phyloP scores from a whole-genome alignment of 139 green algal genomes.

The Limnomonas spitsbergensis region DNA sequence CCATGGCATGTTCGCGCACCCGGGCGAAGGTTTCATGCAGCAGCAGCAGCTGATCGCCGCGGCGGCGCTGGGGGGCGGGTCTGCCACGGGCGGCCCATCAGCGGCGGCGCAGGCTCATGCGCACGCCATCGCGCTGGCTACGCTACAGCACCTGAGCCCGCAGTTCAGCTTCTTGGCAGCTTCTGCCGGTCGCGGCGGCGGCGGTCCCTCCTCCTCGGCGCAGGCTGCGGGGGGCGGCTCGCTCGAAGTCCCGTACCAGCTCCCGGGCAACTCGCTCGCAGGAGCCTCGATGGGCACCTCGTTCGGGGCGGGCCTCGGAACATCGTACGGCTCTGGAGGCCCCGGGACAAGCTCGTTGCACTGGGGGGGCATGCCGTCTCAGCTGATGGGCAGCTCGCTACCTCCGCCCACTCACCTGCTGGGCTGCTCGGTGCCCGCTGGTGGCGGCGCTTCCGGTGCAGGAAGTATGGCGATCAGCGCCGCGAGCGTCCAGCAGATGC shows the following conservation, averaged over 20 bases:
- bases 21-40: conserved; percentile 21
- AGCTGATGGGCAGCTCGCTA: background rate
- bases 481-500: background rate
- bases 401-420: background rate
- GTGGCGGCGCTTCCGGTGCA: background rate
- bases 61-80: too few relatives aligned
- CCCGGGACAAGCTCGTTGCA: background rate
- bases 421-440: background rate
- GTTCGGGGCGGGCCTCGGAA: background rate
- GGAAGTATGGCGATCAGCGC: conserved; percentile 8
- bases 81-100: background rate
- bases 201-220: too few relatives aligned
- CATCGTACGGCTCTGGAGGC: background rate
- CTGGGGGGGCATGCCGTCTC: background rate
- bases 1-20: background rate
- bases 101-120: conserved; percentile 43
- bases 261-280: background rate
- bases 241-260: too few relatives aligned
- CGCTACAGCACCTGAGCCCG: conserved; percentile 38
- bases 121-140: conserved; percentile 52
- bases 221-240: too few relatives aligned
- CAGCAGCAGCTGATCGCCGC: conserved; percentile 21
- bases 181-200: background rate
- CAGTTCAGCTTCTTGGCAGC: conserved; percentile 7
- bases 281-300: background rate